Evolutionary conservation across 768 basidiomycete genomes (phyloP).

Genomic region (Russula olivacea): DNA sequence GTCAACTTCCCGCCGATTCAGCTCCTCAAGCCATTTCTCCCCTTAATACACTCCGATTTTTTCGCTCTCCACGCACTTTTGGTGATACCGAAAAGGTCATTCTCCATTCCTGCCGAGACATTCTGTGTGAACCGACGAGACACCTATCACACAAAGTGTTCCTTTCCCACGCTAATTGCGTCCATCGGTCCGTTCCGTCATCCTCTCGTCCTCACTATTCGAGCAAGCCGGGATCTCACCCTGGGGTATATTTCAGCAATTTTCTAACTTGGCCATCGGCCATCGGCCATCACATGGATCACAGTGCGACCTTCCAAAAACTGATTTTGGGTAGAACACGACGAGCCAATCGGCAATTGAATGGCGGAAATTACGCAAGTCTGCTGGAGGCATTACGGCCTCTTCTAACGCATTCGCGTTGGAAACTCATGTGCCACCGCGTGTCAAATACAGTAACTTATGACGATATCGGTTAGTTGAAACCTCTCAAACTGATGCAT

Average conservation of each 20-base stretch:
- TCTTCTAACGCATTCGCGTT: not conserved
- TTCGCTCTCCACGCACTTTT: not conserved
- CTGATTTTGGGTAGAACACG: not conserved
- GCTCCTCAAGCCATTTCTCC: not conserved
- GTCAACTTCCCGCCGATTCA: conserved; percentile 8
- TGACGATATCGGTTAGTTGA: not conserved
- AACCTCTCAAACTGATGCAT: not conserved
- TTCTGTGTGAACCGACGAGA: not conserved
- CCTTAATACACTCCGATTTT: not conserved
- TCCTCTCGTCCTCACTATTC: not conserved
- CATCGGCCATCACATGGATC: not conserved
- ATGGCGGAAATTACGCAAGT: conserved; percentile 11
- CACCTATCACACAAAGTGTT: not conserved
- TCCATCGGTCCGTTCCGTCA: not conserved
- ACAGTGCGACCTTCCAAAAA: not conserved
- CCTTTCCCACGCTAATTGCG: not conserved
- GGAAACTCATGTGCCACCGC: not conserved
- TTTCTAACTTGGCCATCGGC: not conserved
- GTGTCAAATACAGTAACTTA: not conserved
- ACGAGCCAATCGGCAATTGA: conserved; percentile 6
- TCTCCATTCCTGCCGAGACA: not conserved
- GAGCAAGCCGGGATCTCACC: not conserved
- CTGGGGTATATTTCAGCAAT: not conserved
- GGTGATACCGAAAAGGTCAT: not conserved
- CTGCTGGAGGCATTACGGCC: not conserved